phyloP scores from a whole-genome alignment of 345 rosid genomes.

The Cardamine resedifolia region DNA sequence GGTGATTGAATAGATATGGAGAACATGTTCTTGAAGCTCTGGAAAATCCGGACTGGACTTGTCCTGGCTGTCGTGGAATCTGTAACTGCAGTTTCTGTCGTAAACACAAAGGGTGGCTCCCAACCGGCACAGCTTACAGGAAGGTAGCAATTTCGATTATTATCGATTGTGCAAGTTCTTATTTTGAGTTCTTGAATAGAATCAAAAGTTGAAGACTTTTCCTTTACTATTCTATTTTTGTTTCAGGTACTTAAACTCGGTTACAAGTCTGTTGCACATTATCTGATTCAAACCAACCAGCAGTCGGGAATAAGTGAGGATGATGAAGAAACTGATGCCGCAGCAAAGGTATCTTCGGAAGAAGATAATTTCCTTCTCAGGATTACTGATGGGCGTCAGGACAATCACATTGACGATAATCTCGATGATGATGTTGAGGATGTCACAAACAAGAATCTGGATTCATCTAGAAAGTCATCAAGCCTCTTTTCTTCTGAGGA shows the following conservation, averaged over 20 bases:
- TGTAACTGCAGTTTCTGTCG: constrained; percentile 96
- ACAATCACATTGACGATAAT: background rate
- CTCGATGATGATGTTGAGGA: constrained; percentile 12
- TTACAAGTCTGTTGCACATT: constrained; percentile 94
- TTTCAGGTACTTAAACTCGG: constrained; percentile 64
- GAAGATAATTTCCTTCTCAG: constrained; percentile 16
- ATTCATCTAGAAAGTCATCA: constrained; percentile 21
- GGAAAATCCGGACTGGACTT: constrained; percentile 74
- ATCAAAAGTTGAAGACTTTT: constrained; percentile 14
- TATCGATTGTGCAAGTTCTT: background rate
- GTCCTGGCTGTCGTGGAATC: constrained; percentile 88
- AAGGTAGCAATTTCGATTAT: constrained; percentile 45
- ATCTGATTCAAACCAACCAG: constrained; percentile 64
- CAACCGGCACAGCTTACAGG: constrained; percentile 71
- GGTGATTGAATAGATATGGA: constrained; percentile 59
- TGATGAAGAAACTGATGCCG: constrained; percentile 28
- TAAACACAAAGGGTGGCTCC: constrained; percentile 73
- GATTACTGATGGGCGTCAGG: constrained; percentile 27
- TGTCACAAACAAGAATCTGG: constrained; percentile 9
- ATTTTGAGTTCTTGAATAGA: background rate
- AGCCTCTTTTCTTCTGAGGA: constrained; percentile 27
- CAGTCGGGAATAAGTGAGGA: constrained; percentile 39
- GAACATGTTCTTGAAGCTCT: constrained; percentile 91
- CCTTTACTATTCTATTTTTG: background rate
- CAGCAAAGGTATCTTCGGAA: constrained; percentile 26